These are phyloP conservation scores for Aspergillus vadensis DNA, from an alignment of 2,329 filamentous ascomycete genomes.

Conservation along the genomic window DNA sequence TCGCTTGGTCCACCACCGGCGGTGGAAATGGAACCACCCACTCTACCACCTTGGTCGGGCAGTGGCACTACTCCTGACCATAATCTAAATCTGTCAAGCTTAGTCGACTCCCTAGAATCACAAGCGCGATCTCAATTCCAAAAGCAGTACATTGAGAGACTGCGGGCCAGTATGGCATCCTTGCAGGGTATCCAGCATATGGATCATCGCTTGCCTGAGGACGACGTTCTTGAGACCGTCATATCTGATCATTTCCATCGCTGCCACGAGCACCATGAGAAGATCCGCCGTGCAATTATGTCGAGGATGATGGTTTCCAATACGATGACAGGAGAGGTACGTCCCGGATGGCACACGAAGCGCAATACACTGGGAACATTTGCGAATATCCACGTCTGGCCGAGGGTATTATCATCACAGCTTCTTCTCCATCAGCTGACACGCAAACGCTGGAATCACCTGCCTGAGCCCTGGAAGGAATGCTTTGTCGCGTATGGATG, in stretches of 20 bases:
- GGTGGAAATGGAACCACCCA: slow-evolving; percentile 9
- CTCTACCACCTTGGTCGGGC: background rate
- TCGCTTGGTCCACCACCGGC: slow-evolving; percentile 9
- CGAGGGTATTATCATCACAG: slow-evolving; percentile 25
- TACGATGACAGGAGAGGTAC: background rate
- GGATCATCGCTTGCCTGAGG: background rate
- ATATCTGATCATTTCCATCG: slow-evolving; percentile 4
- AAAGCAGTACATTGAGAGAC: slow-evolving; percentile 16
- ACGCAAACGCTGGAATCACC: slow-evolving; percentile 15
- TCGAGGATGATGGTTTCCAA: slow-evolving; percentile 10
- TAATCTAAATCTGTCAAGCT: slow-evolving; percentile 1
- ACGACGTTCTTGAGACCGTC: slow-evolving; percentile 1
- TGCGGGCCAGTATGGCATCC: slow-evolving; percentile 16
- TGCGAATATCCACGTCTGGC: slow-evolving; percentile 13
- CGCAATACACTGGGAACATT: slow-evolving; percentile 6
- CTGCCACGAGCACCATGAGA: slow-evolving; percentile 7
- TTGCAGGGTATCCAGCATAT: slow-evolving; percentile 10
- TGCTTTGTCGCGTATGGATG: slow-evolving; percentile 28
- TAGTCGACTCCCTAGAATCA: slow-evolving; percentile 8
- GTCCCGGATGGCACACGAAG: background rate
- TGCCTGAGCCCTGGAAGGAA: slow-evolving; percentile 21
- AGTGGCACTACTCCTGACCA: slow-evolving; percentile 2
- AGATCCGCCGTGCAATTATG: slow-evolving; percentile 9
- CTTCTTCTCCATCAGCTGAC: slow-evolving; percentile 28
- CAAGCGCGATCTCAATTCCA: slow-evolving; percentile 21